Percentiles rank a stretch among this genome's conserved stretches.
These are phyloP conservation scores for Orbilia javanica DNA, from an alignment of 2,329 filamentous ascomycete species.

Conservation along the genomic window DNA sequence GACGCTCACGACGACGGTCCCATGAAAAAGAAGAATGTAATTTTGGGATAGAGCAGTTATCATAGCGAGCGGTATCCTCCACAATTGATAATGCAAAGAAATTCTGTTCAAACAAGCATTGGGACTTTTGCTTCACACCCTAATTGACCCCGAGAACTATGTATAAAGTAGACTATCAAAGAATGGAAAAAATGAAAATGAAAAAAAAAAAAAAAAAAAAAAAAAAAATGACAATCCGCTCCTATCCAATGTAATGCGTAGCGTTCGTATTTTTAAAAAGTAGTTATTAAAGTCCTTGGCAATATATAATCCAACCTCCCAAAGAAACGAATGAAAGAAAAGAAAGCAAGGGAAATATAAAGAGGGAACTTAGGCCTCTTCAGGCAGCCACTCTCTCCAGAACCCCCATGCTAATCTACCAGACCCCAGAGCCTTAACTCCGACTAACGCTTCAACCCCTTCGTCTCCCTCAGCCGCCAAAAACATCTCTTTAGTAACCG, in stretches of 20 bases:
- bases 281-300: conserved; percentile 4
- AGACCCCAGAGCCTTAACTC: conserved; percentile 77
- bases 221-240: conserved; percentile 25
- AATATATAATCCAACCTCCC: conserved; percentile 19
- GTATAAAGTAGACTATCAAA: neutral
- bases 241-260: conserved; percentile 25
- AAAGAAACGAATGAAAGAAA: conserved; percentile 3
- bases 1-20: no score
- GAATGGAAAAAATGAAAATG: neutral
- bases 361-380: conserved; percentile 61
- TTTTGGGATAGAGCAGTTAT: neutral
- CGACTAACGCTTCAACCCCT: conserved; percentile 87
- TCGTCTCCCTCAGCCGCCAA: conserved; percentile 84
- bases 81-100: neutral
- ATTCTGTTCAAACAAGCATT: neutral
- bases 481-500: conserved; percentile 92
- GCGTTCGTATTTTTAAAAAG: neutral
- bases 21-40: neutral
- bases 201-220: neutral
- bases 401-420: conserved; percentile 87
- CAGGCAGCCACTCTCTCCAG: conserved; percentile 71
- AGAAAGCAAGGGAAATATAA: neutral
- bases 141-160: neutral
- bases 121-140: neutral
- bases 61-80: neutral